Base-by-base conservation (phyloP, 129 eudicot genomes). In the Arctium minus region DNA sequence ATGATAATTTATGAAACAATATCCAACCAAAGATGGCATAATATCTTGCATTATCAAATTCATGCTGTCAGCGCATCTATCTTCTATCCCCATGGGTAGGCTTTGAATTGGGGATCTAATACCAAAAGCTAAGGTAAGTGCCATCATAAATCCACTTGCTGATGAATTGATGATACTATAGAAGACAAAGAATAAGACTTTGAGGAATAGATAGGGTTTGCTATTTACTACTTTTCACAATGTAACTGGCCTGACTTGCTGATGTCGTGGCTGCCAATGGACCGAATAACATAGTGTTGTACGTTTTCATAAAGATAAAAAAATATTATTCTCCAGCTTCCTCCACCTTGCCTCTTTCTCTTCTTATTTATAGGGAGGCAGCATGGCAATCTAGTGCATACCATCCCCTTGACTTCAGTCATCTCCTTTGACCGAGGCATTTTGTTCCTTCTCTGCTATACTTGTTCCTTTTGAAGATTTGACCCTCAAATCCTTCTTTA, bases 241-340 rank as follows among this genome's bases (percentile, higher is more conserved):
- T 30, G 12, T 81, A 50, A 77, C 79, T 80, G 76, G 77, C 35
- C 73, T 42, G 44, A 62, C 77, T 76, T 70, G 64, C 82, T 81
- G 74, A 67, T 72, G 85, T 84, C 48, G 85, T 50, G 81, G 76
- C 87, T 78, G 83, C 84, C 73, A 86, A 87, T 81, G 73, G 87
- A 85, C 78, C 44, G 89, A 86, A 89, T 88, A 85, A 80, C 86
- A 83, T 85, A 87, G 71, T 76, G 77, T 76, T 78, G 85, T 74
- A 82, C 53, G 75, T 72, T 53, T 85, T 39, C 36, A 29, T 60
- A 81, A 70, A 46, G 42, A 39, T 79, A 50, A 83, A 64, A 69
- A 75, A 56, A 70, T 68, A 18, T 65, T 81, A 85, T 86, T 89
- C 92, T 60, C 87, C 93, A 91, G 88, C 92, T 93, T 89, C 95